These are phyloP conservation scores for Huntiella savannae DNA, from an alignment of 2,329 filamentous ascomycete genomes.

Conservation along the genomic window DNA sequence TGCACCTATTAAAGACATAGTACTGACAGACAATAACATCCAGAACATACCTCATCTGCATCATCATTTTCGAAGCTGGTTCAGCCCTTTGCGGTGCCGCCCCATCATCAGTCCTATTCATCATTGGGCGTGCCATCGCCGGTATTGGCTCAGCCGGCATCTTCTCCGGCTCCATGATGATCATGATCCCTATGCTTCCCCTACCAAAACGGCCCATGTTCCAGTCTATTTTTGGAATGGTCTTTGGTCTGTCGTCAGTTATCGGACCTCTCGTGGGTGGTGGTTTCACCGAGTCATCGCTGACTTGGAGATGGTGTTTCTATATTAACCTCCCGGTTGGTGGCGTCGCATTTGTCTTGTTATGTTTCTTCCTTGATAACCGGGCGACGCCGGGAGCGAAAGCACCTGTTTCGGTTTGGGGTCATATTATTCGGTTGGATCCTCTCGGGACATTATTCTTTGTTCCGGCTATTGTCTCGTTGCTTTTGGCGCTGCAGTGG, in stretches of 20 bases:
- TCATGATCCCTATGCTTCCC: slow-evolving; percentile 38
- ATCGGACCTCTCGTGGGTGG: slow-evolving; percentile 35
- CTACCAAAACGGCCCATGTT: slow-evolving; percentile 41
- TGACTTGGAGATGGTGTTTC: slow-evolving; percentile 38
- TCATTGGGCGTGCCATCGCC: slow-evolving; percentile 36
- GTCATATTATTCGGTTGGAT: slow-evolving; percentile 34
- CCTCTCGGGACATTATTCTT: slow-evolving; percentile 41
- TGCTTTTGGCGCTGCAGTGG: slow-evolving; percentile 46
- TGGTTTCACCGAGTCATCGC: slow-evolving; percentile 26
- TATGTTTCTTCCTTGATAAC: slow-evolving; percentile 30
- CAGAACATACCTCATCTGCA: slow-evolving; percentile 25
- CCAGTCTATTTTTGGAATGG: slow-evolving; percentile 33
- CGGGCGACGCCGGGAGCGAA: slow-evolving; percentile 14
- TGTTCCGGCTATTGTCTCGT: slow-evolving; percentile 37
- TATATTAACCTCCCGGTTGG: slow-evolving; percentile 40
- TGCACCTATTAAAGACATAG: too few species aligned
- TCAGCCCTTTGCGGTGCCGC: slow-evolving; percentile 36
- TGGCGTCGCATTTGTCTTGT: slow-evolving; percentile 27
- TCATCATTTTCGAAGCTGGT: slow-evolving; percentile 35
- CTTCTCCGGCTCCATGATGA: slow-evolving; percentile 36
- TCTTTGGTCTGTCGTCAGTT: slow-evolving; percentile 36
- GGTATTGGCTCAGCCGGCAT: slow-evolving; percentile 38
- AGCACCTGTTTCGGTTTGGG: slow-evolving; percentile 16
- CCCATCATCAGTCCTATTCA: slow-evolving; percentile 32
- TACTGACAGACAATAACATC: neutral